phyloP scores from a whole-genome alignment of 805 yeast species.

The Suhomyces sp. region DNA sequence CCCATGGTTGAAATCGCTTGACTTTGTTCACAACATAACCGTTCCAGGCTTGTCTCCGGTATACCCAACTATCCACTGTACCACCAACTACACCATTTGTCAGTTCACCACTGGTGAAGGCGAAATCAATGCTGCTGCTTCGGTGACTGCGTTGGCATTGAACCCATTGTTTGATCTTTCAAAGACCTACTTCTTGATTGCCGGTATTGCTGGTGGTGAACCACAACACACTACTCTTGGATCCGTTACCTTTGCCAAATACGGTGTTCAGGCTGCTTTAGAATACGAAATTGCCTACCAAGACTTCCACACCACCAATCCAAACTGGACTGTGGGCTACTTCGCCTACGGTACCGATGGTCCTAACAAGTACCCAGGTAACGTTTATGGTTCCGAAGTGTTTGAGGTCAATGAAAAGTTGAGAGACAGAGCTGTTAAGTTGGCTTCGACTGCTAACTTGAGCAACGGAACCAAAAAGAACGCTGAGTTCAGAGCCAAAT shows the following conservation, averaged over 20 bases:
- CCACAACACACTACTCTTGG: conserved; percentile 57
- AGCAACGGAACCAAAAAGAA: conserved; percentile 46
- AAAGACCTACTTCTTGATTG: conserved; percentile 58
- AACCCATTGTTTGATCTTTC: conserved; percentile 55
- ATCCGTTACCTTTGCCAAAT: conserved; percentile 57
- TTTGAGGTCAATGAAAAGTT: conserved; percentile 58
- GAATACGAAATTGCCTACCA: conserved; percentile 56
- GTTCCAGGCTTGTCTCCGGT: conserved; percentile 65
- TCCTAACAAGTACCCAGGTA: conserved; percentile 50
- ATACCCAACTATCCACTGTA: conserved; percentile 57
- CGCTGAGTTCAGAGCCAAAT: conserved; percentile 45
- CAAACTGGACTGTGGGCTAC: conserved; percentile 61
- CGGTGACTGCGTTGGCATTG: conserved; percentile 52
- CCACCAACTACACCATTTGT: conserved; percentile 50
- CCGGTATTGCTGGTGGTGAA: conserved; percentile 67
- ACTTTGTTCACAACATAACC: conserved; percentile 52
- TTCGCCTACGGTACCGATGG: conserved; percentile 51
- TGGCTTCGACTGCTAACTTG: conserved; percentile 46
- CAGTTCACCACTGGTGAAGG: conserved; percentile 69
- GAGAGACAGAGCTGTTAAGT: conserved; percentile 54
- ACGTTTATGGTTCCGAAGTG: conserved; percentile 62
- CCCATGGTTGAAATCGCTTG: conserved; percentile 49
- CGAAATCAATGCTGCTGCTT: conserved; percentile 63
- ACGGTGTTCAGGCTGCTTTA: conserved; percentile 58
- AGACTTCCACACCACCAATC: conserved; percentile 23